These are phyloP conservation scores for Barnettozyma californica DNA, from an alignment of 805 yeast species.

Conservation along the genomic window DNA sequence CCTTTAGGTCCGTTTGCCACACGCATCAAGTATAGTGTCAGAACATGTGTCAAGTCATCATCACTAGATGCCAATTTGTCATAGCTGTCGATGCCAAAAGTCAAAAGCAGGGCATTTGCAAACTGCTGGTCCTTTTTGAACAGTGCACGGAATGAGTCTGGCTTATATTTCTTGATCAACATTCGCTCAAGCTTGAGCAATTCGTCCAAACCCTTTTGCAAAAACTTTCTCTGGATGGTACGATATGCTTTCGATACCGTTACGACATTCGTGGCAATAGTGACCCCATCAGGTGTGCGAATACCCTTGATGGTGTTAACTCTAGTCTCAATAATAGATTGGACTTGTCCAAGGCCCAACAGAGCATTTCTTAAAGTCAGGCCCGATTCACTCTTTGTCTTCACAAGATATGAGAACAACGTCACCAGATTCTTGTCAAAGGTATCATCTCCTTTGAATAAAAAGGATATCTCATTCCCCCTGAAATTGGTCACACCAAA, in stretches of 20 bases:
- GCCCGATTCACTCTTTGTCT: conserved; percentile 40
- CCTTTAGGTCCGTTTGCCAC: conserved; percentile 38
- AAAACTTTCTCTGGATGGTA: conserved; percentile 43
- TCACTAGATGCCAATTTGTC: conserved; percentile 43
- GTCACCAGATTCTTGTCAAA: conserved; percentile 42
- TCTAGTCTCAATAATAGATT: conserved; percentile 48
- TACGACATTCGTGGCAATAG: conserved; percentile 22
- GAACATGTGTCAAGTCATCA: conserved; percentile 48
- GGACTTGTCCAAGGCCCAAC: conserved; percentile 55
- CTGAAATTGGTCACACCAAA: conserved; percentile 36
- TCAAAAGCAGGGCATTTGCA: conserved; percentile 46
- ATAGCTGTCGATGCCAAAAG: conserved; percentile 52
- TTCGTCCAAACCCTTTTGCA: conserved; percentile 39
- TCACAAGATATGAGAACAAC: conserved; percentile 53
- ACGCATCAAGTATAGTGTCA: conserved; percentile 61
- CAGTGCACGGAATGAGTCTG: conserved; percentile 51
- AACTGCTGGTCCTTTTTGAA: conserved; percentile 50
- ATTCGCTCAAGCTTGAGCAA: conserved; percentile 42
- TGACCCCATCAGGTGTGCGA: conserved; percentile 22
- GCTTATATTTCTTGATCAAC: conserved; percentile 38
- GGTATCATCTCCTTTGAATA: conserved; percentile 28
- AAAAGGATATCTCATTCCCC: conserved; percentile 36
- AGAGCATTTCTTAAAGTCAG: conserved; percentile 50
- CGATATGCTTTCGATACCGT: conserved; percentile 41
- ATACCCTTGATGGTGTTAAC: conserved; percentile 33